Conservation (phyloP, 139 green algal species). For the Chlamydomonas sphaeroides region DNA sequence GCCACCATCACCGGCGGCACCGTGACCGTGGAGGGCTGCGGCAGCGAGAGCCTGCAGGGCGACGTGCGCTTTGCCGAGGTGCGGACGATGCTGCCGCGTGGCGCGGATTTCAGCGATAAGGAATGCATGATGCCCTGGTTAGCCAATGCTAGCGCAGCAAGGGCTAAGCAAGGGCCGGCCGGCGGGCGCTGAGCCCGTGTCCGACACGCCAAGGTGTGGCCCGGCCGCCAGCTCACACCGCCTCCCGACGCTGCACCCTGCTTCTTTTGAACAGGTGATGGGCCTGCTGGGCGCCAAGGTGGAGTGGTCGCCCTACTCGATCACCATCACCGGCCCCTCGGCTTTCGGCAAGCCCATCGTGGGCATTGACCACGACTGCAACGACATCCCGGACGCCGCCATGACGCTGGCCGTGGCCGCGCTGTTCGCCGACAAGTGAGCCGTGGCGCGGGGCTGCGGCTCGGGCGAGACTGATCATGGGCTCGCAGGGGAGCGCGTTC, state of each 20-base stretch:
- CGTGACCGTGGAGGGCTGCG: slow-evolving; percentile 94
- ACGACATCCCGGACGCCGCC: slow-evolving; percentile 98
- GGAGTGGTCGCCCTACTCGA: slow-evolving; percentile 89
- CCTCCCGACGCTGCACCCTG: neutral
- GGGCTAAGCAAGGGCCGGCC: too few species aligned
- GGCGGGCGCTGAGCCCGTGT: too few species aligned
- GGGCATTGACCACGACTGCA: slow-evolving; percentile 97
- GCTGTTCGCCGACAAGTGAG: slow-evolving; percentile 89
- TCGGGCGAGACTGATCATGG: too few species aligned
- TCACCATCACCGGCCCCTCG: slow-evolving; percentile 89
- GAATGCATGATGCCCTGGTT: too few species aligned
- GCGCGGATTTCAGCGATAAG: too few species aligned
- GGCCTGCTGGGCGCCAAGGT: slow-evolving; percentile 96
- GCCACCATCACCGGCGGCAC: slow-evolving; percentile 86
- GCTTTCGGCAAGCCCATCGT: slow-evolving; percentile 71
- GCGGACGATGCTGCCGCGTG: too few species aligned
- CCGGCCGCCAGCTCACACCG: too few species aligned
- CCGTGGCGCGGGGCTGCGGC: too few species aligned
- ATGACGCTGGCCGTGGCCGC: slow-evolving; percentile 98
- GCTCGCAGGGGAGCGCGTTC: too few species aligned
- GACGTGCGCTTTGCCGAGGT: slow-evolving; percentile 94
- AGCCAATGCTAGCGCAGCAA: too few species aligned
- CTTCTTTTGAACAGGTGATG: slow-evolving; percentile 94
- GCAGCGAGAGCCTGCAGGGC: slow-evolving; percentile 91
- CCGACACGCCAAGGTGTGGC: too few species aligned